Evolutionary conservation across 139 green algal genomes (phyloP).

Genomic region (Yamagishiella unicocca): DNA sequence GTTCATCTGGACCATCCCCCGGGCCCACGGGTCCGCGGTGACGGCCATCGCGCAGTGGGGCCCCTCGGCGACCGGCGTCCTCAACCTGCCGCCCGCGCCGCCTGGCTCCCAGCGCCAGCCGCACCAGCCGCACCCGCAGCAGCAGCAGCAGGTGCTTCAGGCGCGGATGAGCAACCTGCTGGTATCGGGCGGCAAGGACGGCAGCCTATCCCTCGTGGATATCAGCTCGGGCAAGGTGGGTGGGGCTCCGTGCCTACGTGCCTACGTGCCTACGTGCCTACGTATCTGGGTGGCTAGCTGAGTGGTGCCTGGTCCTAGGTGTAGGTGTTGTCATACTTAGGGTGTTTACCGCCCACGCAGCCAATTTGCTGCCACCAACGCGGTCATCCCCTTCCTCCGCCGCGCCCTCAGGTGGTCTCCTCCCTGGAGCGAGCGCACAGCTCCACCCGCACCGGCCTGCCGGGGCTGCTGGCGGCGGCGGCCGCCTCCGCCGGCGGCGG

Average conservation of each 20-base stretch:
- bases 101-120: neutral
- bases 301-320: too few species aligned
- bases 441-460: conserved; percentile 28
- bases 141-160: neutral
- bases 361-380: too few species aligned
- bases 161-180: conserved; percentile 46
- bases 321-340: too few species aligned
- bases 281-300: too few species aligned
- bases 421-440: conserved; percentile 55
- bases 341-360: too few species aligned
- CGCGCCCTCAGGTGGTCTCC: conserved; percentile 50
- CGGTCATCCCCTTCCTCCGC: too few species aligned
- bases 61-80: neutral
- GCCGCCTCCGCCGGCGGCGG: conserved; percentile 9
- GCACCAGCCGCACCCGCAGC: neutral
- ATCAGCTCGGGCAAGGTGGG: conserved; percentile 41
- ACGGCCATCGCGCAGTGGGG: conserved; percentile 33
- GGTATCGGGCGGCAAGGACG: conserved; percentile 65
- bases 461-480: conserved; percentile 33
- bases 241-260: neutral
- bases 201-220: conserved; percentile 58
- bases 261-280: too few species aligned
- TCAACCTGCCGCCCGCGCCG: neutral
- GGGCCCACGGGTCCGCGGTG: neutral
- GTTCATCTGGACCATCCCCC: conserved; percentile 35